phyloP scores from a whole-genome alignment of 495 filamentous ascomycete species.

The Filosporella fistucella region DNA sequence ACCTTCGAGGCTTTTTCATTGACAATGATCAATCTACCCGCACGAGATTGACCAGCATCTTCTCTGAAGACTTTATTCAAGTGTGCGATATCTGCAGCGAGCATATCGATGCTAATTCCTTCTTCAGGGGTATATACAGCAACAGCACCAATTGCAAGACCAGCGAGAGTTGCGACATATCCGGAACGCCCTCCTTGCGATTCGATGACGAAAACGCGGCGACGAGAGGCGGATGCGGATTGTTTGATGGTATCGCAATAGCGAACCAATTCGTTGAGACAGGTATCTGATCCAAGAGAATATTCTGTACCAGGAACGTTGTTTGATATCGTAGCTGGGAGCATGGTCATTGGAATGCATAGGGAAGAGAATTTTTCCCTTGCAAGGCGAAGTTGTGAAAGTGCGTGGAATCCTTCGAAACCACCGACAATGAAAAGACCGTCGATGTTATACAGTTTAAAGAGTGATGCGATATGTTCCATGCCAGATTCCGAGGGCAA shows the following conservation, averaged over 20 bases:
- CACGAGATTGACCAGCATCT: conserved; percentile 85
- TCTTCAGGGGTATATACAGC: conserved; percentile 98
- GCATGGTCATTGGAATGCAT: conserved; percentile 85
- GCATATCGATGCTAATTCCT: conserved; percentile 90
- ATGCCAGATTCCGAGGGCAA: conserved; percentile 81
- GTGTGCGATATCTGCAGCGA: conserved; percentile 85
- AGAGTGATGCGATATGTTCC: conserved; percentile 75
- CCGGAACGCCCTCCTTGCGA: conserved; percentile 94
- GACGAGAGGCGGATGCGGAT: conserved; percentile 86
- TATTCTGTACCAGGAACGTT: conserved; percentile 99
- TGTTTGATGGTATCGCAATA: conserved; percentile 98
- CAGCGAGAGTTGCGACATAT: conserved; percentile 88
- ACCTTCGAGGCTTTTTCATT: conserved; percentile 89
- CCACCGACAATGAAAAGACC: conserved; percentile 91
- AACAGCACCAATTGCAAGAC: conserved; percentile 83
- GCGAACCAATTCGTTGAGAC: conserved; percentile 89
- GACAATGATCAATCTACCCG: conserved; percentile 89
- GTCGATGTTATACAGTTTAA: conserved; percentile 83
- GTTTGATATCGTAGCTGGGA: conserved; percentile 97
- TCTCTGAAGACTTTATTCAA: conserved; percentile 78
- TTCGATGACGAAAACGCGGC: conserved; percentile 95
- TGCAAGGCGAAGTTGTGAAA: conserved; percentile 79
- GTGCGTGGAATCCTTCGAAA: conserved; percentile 93
- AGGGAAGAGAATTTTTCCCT: conserved; percentile 74
- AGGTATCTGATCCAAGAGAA: conserved; percentile 94